phyloP scores from a whole-genome alignment of 2,329 filamentous ascomycete species.

The Aureobasidium mangrovei region DNA sequence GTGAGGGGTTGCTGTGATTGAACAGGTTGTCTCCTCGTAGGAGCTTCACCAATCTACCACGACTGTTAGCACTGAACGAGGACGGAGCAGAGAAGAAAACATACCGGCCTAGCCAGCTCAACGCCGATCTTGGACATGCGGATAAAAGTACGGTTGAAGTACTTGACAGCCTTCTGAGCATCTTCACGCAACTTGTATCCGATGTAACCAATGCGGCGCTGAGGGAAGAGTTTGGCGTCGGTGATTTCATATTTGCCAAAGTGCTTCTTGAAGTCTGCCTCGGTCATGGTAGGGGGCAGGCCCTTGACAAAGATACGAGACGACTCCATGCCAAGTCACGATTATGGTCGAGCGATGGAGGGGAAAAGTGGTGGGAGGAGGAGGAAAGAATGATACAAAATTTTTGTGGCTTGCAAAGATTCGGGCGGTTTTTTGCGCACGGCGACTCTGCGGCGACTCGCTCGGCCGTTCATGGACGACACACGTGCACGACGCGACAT shows the following conservation, averaged over 20 bases:
- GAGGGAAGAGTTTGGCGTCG: slow-evolving; percentile 83
- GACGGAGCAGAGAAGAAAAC: slow-evolving; percentile 19
- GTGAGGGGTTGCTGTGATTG: neutral
- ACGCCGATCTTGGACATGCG: slow-evolving; percentile 91
- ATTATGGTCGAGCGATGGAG: slow-evolving; percentile 29
- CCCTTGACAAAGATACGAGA: slow-evolving; percentile 66
- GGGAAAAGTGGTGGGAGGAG: neutral
- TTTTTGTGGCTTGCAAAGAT: slow-evolving; percentile 6
- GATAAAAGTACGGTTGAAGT: slow-evolving; percentile 92
- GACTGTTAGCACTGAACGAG: neutral
- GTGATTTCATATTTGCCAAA: slow-evolving; percentile 77
- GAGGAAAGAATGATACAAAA: slow-evolving; percentile 12
- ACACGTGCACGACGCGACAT: slow-evolving; percentile 12
- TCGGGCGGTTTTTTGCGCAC: slow-evolving; percentile 3
- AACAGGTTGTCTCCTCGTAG: slow-evolving; percentile 19
- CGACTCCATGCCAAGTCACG: slow-evolving; percentile 38
- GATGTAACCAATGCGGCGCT: slow-evolving; percentile 88
- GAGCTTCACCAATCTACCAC: slow-evolving; percentile 12
- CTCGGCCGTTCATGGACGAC: neutral
- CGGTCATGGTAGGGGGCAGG: slow-evolving; percentile 74
- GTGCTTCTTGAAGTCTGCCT: slow-evolving; percentile 80
- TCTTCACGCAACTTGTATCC: slow-evolving; percentile 79
- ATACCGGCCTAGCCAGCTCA: slow-evolving; percentile 75
- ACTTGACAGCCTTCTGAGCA: slow-evolving; percentile 75
- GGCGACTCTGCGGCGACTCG: slow-evolving; percentile 12